Percentiles rank a stretch among this genome's conserved stretches.
These are phyloP conservation scores for Cladosporium colombiae DNA, from an alignment of 2,329 filamentous ascomycete genomes.

Conservation along the genomic window DNA sequence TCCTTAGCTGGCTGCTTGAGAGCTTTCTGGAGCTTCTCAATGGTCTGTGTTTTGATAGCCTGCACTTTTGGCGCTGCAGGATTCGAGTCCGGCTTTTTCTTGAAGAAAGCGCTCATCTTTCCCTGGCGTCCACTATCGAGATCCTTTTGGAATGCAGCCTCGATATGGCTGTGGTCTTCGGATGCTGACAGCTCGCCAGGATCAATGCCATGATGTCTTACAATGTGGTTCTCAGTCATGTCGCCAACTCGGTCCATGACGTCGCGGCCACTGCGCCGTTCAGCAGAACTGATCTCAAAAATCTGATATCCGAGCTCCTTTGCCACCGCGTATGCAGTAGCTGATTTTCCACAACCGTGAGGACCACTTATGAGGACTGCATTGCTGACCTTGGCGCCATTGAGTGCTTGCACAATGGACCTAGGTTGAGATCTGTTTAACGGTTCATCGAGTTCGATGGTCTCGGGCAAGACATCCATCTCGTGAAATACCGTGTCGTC, in stretches of 20 bases:
- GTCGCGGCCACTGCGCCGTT: conserved; percentile 82
- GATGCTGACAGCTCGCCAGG: conserved; percentile 31
- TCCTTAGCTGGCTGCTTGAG: conserved; percentile 41
- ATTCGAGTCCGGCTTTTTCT: conserved; percentile 45
- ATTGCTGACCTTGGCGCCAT: conserved; percentile 60
- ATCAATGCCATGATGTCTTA: conserved; percentile 55
- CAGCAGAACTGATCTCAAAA: conserved; percentile 89
- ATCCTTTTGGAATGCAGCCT: conserved; percentile 56
- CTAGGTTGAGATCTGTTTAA: conserved; percentile 25
- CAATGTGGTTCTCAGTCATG: conserved; percentile 94
- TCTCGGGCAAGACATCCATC: conserved; percentile 67
- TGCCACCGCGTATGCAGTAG: conserved; percentile 85
- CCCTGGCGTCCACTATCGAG: conserved; percentile 71
- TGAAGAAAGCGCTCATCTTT: conserved; percentile 81
- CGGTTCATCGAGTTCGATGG: conserved; percentile 42
- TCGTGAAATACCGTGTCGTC: conserved; percentile 73
- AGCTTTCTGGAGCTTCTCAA: conserved; percentile 30
- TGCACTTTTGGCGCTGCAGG: conserved; percentile 31
- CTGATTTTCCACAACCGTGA: conserved; percentile 88
- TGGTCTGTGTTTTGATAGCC: conserved; percentile 25
- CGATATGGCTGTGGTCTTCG: conserved; percentile 40
- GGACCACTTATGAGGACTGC: conserved; percentile 87
- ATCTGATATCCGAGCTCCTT: conserved; percentile 91
- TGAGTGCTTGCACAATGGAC: conserved; percentile 41
- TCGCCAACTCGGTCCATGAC: conserved; percentile 90